Evolutionary conservation across 2,329 filamentous ascomycete genomes (phyloP).

Genomic region (Immersiporthe knoxdaviesiana): DNA sequence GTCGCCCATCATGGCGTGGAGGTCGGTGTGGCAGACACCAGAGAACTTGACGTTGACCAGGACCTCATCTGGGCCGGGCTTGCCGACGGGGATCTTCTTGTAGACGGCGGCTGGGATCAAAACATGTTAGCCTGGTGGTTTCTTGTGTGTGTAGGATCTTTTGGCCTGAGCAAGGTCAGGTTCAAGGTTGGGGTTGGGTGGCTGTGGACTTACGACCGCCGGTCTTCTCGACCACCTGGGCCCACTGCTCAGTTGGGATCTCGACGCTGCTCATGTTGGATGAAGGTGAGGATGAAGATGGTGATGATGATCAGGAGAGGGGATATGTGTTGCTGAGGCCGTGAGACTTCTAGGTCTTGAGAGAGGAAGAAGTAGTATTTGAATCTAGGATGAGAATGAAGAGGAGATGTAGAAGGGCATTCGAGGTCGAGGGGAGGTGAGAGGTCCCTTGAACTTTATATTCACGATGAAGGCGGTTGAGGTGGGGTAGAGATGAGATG

Average conservation of each 20-base stretch:
- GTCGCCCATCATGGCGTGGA: constrained; percentile 79
- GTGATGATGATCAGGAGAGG: not conserved
- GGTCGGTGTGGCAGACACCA: constrained; percentile 74
- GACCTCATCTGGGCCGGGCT: constrained; percentile 86
- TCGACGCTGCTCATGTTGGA: constrained; percentile 47
- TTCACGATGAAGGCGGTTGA: not conserved
- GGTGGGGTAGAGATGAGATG: not conserved
- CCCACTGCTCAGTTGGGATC: constrained; percentile 86
- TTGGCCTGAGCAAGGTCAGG: not conserved
- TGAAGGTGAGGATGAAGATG: constrained; percentile 10
- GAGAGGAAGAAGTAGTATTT: not conserved
- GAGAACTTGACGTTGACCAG: constrained; percentile 91
- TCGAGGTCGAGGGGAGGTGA: constrained; percentile 5
- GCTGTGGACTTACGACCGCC: constrained; percentile 63
- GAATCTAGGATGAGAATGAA: not conserved
- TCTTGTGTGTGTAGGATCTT: no score
- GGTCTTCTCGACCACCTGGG: constrained; percentile 83
- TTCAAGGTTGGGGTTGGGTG: not conserved
- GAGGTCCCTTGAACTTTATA: constrained; percentile 11
- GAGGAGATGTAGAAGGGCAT: not conserved
- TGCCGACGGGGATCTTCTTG: constrained; percentile 80
- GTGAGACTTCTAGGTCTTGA: constrained; percentile 10
- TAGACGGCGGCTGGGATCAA: constrained; percentile 60
- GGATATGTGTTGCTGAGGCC: not conserved
- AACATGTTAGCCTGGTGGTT: constrained; percentile 11